These are phyloP conservation scores for Neocucurbitaria cava DNA, from an alignment of 2,329 filamentous ascomycete species.

Conservation along the genomic window DNA sequence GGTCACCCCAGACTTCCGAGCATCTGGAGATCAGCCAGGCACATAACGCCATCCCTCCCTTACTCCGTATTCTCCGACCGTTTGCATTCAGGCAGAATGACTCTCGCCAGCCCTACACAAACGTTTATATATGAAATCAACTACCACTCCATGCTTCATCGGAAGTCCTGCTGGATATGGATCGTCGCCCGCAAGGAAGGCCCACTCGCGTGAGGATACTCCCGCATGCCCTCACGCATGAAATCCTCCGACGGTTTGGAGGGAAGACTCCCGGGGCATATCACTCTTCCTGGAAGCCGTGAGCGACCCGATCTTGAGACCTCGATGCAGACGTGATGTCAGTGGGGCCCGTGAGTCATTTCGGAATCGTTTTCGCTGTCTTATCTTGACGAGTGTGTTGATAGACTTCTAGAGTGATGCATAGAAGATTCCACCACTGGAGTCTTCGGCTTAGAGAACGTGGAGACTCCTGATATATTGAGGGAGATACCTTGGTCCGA, in stretches of 20 bases:
- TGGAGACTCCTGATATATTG: not conserved
- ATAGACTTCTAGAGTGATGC: not conserved
- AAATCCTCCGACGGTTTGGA: not conserved
- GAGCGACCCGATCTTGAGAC: not conserved
- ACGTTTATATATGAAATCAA: not conserved
- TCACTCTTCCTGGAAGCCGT: not conserved
- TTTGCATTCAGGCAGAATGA: not conserved
- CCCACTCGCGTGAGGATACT: not conserved
- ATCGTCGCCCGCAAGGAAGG: not conserved
- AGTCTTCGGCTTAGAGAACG: not conserved
- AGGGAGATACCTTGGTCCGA: not conserved
- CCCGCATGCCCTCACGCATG: not conserved
- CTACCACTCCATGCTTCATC: not conserved
- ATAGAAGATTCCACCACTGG: not conserved
- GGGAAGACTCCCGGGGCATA: not conserved
- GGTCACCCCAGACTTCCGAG: not conserved
- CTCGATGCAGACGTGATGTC: not conserved
- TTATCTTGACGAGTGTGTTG: not conserved
- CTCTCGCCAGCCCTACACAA: not conserved
- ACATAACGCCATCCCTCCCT: not conserved
- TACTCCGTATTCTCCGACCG: not conserved
- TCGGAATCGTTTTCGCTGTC: not conserved
- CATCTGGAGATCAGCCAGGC: not conserved
- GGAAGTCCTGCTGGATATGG: not conserved
- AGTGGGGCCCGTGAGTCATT: not conserved